Base-by-base conservation (phyloP, 768 basidiomycete species). In the Pisolithus orientalis region DNA sequence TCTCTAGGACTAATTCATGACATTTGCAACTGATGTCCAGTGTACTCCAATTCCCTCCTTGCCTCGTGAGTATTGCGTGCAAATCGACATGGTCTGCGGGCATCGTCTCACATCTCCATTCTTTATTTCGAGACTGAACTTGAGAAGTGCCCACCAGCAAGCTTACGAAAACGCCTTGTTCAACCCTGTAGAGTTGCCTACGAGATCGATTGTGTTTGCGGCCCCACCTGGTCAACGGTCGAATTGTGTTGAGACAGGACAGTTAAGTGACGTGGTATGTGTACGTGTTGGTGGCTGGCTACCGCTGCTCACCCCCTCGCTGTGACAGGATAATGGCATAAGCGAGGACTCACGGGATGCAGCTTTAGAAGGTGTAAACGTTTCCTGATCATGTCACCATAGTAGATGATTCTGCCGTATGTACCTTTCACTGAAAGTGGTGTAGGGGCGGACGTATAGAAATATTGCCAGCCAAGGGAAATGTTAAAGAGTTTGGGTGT, bases 41-140 rank as follows among this genome's bases (percentile, higher is more conserved):
- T 66, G 4, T 66, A 66, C 11, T 61, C 65, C 43, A 66, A 66
- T 49, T 67, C 65, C 29, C 58, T 66, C 40, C 57, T 66, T 29
- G 54, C 65, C 46, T 66, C 61, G 65, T 66, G 27, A 44, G 58
- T 55, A 17, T 38, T 1, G 27, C 27, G 14, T 34, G 13, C 34
- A 25, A 14, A 2, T 21, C 21, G 13, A 13, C 8, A 10, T 6
- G 13, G 25, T 11, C 4, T 5, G 34, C 11, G 14, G 14, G 5
- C 11, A 11, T 14, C 11, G 11, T 11, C 34, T 34, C 34, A 34
- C 11, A 13, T 34, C 13, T 2, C 14, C 14, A 14, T 34, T 10
- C 11, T 32, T 3, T 32, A 9, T 32, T 32, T 21, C 9, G 11
- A 61, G 65, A 10, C 57, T 66, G 44, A 66, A 66, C 55, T 54